Conservation (phyloP, 2,329 filamentous ascomycete genomes). For the Cercospora sojina region DNA sequence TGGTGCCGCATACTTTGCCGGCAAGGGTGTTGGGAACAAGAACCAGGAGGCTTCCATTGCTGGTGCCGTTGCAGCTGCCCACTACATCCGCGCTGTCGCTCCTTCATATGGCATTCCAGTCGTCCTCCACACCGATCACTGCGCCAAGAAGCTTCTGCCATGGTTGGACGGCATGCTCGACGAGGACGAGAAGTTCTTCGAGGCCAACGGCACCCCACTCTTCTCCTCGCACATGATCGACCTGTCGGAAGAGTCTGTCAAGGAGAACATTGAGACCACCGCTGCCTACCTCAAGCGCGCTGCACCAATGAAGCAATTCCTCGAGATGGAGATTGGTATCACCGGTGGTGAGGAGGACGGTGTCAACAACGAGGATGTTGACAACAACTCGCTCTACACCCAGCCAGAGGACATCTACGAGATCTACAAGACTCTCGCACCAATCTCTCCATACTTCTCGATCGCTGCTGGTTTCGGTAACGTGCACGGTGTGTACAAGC, state of each 20-base stretch:
- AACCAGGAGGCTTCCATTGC: constrained; percentile 86
- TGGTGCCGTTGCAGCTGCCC: constrained; percentile 82
- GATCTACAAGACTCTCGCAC: constrained; percentile 81
- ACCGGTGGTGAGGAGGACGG: constrained; percentile 97
- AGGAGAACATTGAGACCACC: constrained; percentile 89
- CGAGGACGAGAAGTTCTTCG: constrained; percentile 93
- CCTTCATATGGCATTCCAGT: constrained; percentile 87
- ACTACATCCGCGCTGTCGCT: constrained; percentile 88
- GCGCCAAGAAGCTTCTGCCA: constrained; percentile 98
- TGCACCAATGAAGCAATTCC: constrained; percentile 96
- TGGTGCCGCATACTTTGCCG: constrained; percentile 66
- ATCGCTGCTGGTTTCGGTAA: constrained; percentile 98
- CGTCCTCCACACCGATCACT: constrained; percentile 95
- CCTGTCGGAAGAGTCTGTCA: constrained; percentile 84
- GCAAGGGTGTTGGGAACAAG: constrained; percentile 72
- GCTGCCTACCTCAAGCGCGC: constrained; percentile 90
- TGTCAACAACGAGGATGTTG: constrained; percentile 96
- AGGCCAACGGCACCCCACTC: constrained; percentile 84
- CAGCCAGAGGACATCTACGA: constrained; percentile 94
- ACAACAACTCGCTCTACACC: constrained; percentile 96
- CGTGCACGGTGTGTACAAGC: constrained; percentile 99
- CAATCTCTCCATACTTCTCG: constrained; percentile 94
- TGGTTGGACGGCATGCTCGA: constrained; percentile 97
- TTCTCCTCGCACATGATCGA: constrained; percentile 99
- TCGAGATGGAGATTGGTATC: constrained; percentile 97